Conservation (phyloP, 176 grass and related monocot genomes). For the Puccinellia tenuiflora region DNA sequence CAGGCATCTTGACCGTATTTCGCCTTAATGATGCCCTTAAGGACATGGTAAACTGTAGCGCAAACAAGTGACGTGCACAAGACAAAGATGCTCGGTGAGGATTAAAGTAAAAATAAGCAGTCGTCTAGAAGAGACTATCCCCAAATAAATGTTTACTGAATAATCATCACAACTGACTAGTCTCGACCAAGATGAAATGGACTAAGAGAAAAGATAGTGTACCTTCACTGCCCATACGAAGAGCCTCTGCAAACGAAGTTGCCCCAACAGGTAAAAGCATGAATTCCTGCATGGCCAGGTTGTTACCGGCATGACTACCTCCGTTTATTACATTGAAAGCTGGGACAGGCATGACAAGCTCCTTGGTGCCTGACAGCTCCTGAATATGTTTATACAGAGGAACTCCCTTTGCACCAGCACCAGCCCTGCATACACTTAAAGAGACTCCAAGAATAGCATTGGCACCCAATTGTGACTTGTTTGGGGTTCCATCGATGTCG, state of each 20-base stretch:
- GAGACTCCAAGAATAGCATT: constrained; percentile 99
- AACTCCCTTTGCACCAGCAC: constrained; percentile 75
- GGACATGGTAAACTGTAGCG: constrained; percentile 69
- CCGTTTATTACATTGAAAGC: constrained; percentile 99
- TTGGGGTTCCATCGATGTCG: constrained; percentile 87
- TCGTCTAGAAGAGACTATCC: neutral
- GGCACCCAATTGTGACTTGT: constrained; percentile 89
- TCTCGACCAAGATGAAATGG: constrained; percentile 4
- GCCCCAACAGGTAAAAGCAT: constrained; percentile 94
- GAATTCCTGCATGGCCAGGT: constrained; percentile 97
- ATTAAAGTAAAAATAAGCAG: neutral
- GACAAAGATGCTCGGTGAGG: neutral
- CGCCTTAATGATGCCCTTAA: constrained; percentile 97
- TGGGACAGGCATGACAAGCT: constrained; percentile 95
- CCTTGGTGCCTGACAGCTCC: constrained; percentile 74
- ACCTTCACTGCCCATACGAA: constrained; percentile 91
- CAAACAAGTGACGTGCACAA: neutral
- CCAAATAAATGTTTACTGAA: neutral
- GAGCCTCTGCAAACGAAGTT: constrained; percentile 76
- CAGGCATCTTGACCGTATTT: constrained; percentile 99
- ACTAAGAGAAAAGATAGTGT: neutral
- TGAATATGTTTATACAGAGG: constrained; percentile 94
- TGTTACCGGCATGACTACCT: constrained; percentile 97
- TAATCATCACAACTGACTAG: neutral
- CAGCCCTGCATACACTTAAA: constrained; percentile 82